These are phyloP conservation scores for Annulohypoxylon bovei DNA, from an alignment of 495 filamentous ascomycete genomes.

Conservation along the genomic window DNA sequence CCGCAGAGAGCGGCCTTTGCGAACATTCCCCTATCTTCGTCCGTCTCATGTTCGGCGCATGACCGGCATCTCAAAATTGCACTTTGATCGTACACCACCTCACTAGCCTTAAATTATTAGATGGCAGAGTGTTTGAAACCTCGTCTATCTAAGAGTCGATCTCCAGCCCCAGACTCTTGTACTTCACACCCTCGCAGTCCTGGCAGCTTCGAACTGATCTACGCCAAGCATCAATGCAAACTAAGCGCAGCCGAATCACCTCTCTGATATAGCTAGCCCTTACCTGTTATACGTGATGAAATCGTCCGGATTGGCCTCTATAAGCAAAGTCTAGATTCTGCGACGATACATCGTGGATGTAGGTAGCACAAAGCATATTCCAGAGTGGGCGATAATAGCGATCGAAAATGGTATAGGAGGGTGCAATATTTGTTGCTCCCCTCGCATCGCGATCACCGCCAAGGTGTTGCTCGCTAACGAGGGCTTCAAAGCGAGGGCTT, in stretches of 20 bases:
- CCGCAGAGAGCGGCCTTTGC: slow-evolving; percentile 1
- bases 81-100: slow-evolving; percentile 30
- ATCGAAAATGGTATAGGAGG: not conserved
- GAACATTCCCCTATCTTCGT: not conserved
- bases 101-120: not conserved
- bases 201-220: slow-evolving; percentile 16
- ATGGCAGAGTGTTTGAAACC: slow-evolving; percentile 1
- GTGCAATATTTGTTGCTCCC: not conserved
- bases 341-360: slow-evolving; percentile 4
- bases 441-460: slow-evolving; percentile 4
- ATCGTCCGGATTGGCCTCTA: slow-evolving; percentile 23
- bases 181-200: slow-evolving; percentile 30
- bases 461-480: slow-evolving; percentile 8
- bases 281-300: slow-evolving; percentile 27
- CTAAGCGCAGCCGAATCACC: slow-evolving; percentile 37
- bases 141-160: slow-evolving; percentile 24
- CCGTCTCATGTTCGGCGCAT: not conserved
- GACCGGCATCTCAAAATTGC: slow-evolving; percentile 7
- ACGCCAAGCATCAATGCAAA: slow-evolving; percentile 36
- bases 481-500: slow-evolving; percentile 20
- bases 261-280: slow-evolving; percentile 24
- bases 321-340: slow-evolving; percentile 23
- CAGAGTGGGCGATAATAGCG: slow-evolving; percentile 25
- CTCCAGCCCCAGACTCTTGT: slow-evolving; percentile 31
- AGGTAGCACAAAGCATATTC: slow-evolving; percentile 30